Evolutionary conservation across 179 eudicot genomes (phyloP).

Genomic region (Drosera spatulata): DNA sequence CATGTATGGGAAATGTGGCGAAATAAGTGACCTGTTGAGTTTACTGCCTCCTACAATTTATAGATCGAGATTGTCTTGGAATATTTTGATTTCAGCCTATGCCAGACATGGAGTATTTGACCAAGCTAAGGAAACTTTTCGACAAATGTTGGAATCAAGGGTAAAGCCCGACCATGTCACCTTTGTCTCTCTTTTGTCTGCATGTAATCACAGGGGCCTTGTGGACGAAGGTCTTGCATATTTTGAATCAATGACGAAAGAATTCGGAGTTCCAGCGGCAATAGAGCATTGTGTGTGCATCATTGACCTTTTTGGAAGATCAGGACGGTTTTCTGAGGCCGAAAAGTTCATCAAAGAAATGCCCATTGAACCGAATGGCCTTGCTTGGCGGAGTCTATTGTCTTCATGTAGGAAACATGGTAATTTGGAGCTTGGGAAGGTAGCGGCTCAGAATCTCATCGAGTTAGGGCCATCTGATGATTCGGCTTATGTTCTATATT

Average conservation of each 20-base stretch:
- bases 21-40: constrained; percentile 48
- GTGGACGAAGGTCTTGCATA: constrained; percentile 61
- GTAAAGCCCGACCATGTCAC: constrained; percentile 52
- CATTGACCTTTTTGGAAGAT: constrained; percentile 67
- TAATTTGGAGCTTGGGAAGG: constrained; percentile 47
- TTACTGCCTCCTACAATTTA: constrained; percentile 41
- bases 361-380: constrained; percentile 66
- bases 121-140: constrained; percentile 46
- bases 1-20: constrained; percentile 83
- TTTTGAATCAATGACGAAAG: constrained; percentile 38
- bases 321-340: constrained; percentile 61
- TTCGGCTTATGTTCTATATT: constrained; percentile 74
- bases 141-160: constrained; percentile 31
- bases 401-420: constrained; percentile 66
- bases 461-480: constrained; percentile 56
- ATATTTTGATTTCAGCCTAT: constrained; percentile 56
- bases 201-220: constrained; percentile 59
- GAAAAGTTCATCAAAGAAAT: constrained; percentile 44
- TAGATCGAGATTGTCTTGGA: constrained; percentile 57
- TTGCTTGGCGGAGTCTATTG: constrained; percentile 60
- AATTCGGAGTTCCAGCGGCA: constrained; percentile 49
- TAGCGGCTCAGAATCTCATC: constrained; percentile 48
- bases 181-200: constrained; percentile 56
- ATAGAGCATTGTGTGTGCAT: constrained; percentile 79
- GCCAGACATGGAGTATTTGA: constrained; percentile 53